Base-by-base conservation (phyloP, 495 filamentous ascomycete species). In the Oleoguttula mirabilis region DNA sequence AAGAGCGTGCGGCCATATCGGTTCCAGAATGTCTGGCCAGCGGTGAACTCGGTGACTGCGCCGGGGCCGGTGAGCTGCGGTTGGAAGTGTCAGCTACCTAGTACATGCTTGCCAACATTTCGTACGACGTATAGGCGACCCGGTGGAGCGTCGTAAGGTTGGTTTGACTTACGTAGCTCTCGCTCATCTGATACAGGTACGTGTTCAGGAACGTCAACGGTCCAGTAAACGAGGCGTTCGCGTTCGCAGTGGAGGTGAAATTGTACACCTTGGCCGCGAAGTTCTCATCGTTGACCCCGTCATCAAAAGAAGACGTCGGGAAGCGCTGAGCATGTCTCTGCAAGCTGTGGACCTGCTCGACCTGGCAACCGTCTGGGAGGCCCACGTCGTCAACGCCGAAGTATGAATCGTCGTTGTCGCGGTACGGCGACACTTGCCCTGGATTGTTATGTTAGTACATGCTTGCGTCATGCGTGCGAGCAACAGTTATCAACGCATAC, bases 281-380 rank as follows among this genome's bases (percentile, higher is more conserved):
- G 10, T 49, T 49, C 15, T 62, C 55, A 47, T 73, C 65, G 40
- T 63, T 66, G 6, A 37, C 52, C 4, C 64, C 67, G 51, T 76
- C 70, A 5, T 66, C 59, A 0, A 41, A 40, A 34, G 39, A 50
- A 10, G 40, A 20, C 0, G 61, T 67, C 0, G 69, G 69, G 44
- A 71, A 73, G 31, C 70, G 61, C 48, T 74, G 63, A 0, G 69
- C 69, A 51, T 74, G 71, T 19, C 72, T 63, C 43, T 72, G 71
- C 1, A 76, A 58, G 10, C 61, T 51, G 39, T 71, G 67, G 10
- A 59, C 68, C 41, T 73, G 70, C 32, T 71, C 68, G 21, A 74
- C 47, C 32, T 74, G 70, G 47, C 72, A 74, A 27, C 66, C 68
- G 19, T 55, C 41, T 1, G 72, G 71, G 12, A 70, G 54, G 5